phyloP scores from a whole-genome alignment of 768 basidiomycete genomes.

The Tremella yokohamensis region DNA sequence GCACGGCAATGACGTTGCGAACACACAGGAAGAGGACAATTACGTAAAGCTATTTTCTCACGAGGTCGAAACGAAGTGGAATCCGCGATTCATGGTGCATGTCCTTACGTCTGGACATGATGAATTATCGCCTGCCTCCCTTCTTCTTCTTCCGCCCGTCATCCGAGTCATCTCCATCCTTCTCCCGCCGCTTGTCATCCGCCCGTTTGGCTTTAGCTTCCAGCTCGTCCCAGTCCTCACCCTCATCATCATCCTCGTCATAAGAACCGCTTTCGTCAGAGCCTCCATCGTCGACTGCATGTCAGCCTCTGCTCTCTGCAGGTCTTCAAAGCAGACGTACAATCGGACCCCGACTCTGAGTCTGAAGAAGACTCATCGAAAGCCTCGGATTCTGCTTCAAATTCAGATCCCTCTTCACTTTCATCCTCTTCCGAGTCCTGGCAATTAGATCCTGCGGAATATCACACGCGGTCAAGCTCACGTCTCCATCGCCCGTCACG shows the following conservation, averaged over 20 bases:
- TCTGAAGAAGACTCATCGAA: slow-evolving; percentile 54
- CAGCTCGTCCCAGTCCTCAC: slow-evolving; percentile 94
- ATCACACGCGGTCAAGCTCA: slow-evolving; percentile 47
- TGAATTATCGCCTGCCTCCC: slow-evolving; percentile 25
- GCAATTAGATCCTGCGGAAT: neutral
- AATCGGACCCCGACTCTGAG: slow-evolving; percentile 57
- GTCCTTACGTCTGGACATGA: too few relatives aligned
- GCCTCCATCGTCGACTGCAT: slow-evolving; percentile 39
- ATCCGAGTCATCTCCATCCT: slow-evolving; percentile 45
- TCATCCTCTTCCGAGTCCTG: slow-evolving; percentile 51
- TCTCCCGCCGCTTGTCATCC: slow-evolving; percentile 56
- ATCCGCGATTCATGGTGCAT: too few relatives aligned
- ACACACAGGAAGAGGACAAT: too few relatives aligned
- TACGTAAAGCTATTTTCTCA: too few relatives aligned
- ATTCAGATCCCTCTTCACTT: slow-evolving; percentile 41
- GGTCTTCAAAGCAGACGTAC: slow-evolving; percentile 61
- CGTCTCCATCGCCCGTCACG: slow-evolving; percentile 70
- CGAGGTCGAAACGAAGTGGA: too few relatives aligned
- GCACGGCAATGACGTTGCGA: too few relatives aligned
- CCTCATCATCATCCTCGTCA: slow-evolving; percentile 53
- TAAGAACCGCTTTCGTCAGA: slow-evolving; percentile 38
- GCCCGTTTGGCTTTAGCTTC: slow-evolving; percentile 83
- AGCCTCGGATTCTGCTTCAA: slow-evolving; percentile 52
- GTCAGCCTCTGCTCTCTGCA: neutral
- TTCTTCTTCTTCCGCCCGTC: slow-evolving; percentile 48